Percentiles rank a stretch among this genome's conserved stretches.
Conservation (phyloP, 768 basidiomycete species). For the Suillus hirtellus region DNA sequence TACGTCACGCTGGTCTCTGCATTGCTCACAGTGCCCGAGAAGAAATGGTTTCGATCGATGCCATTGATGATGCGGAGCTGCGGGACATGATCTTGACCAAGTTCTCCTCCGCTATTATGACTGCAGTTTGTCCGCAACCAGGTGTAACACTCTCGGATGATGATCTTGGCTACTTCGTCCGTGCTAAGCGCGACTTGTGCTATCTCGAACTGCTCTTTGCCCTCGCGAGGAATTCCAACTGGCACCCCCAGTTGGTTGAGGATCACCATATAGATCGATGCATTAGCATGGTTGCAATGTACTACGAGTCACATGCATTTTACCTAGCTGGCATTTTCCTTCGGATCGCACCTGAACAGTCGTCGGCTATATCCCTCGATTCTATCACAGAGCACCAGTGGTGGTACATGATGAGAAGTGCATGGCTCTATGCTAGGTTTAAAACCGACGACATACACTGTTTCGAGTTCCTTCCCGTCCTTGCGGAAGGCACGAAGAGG, state of each 20-base stretch:
- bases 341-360: neutral
- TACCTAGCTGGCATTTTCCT: neutral
- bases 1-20: neutral
- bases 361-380: neutral
- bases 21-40: neutral
- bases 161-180: neutral
- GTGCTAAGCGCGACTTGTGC: accelerated
- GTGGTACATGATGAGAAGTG: neutral
- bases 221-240: neutral
- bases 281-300: neutral
- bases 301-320: neutral
- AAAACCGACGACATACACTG: neutral
- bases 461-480: neutral
- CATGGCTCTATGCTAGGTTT: accelerated
- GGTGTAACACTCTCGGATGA: neutral
- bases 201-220: neutral
- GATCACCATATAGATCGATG: neutral
- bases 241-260: neutral
- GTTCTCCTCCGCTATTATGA: neutral
- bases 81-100: neutral
- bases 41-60: neutral
- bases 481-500: neutral
- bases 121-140: neutral
- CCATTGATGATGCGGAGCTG: neutral
- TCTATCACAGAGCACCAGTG: neutral